Evolutionary conservation across 345 rosid genomes (phyloP).

Genomic region (Arabidopsis suecica): DNA sequence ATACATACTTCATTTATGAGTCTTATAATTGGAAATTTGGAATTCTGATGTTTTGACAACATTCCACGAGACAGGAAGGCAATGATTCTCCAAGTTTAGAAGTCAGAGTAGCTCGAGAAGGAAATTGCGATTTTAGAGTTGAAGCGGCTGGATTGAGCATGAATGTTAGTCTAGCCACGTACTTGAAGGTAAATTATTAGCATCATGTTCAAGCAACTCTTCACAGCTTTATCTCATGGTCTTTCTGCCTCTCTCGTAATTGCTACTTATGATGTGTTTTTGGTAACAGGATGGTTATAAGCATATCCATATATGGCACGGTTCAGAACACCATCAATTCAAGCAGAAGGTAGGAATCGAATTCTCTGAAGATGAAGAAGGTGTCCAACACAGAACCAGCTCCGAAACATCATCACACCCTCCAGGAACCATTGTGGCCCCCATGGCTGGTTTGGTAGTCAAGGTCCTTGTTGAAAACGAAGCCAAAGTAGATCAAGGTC

Average conservation of each 20-base stretch:
- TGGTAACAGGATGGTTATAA: slow-evolving; percentile 62
- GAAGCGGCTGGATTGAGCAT: slow-evolving; percentile 63
- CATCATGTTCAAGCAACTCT: slow-evolving; percentile 1
- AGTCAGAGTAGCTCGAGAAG: slow-evolving; percentile 59
- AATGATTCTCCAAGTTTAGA: slow-evolving; percentile 48
- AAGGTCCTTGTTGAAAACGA: slow-evolving; percentile 82
- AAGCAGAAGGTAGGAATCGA: slow-evolving; percentile 64
- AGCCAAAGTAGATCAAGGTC: slow-evolving; percentile 72
- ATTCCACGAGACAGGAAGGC: slow-evolving; percentile 54
- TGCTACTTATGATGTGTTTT: slow-evolving; percentile 36
- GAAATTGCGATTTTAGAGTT: slow-evolving; percentile 61
- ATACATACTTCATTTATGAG: slow-evolving; percentile 7
- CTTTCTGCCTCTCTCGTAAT: slow-evolving; percentile 14
- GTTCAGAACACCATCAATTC: slow-evolving; percentile 68
- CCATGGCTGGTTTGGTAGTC: slow-evolving; percentile 96
- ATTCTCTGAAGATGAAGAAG: slow-evolving; percentile 63
- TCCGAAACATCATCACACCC: slow-evolving; percentile 58
- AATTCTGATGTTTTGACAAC: slow-evolving; percentile 21
- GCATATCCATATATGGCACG: slow-evolving; percentile 82
- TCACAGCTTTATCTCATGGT: slow-evolving; percentile 16
- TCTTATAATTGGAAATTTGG: not conserved
- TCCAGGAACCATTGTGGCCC: slow-evolving; percentile 76
- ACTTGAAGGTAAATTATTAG: slow-evolving; percentile 60
- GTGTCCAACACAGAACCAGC: slow-evolving; percentile 59
- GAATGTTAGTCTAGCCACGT: slow-evolving; percentile 63